Percentiles rank a stretch among this genome's conserved stretches.
phyloP scores from a whole-genome alignment of 2,329 filamentous ascomycete genomes.

The Diplocarpon mali region DNA sequence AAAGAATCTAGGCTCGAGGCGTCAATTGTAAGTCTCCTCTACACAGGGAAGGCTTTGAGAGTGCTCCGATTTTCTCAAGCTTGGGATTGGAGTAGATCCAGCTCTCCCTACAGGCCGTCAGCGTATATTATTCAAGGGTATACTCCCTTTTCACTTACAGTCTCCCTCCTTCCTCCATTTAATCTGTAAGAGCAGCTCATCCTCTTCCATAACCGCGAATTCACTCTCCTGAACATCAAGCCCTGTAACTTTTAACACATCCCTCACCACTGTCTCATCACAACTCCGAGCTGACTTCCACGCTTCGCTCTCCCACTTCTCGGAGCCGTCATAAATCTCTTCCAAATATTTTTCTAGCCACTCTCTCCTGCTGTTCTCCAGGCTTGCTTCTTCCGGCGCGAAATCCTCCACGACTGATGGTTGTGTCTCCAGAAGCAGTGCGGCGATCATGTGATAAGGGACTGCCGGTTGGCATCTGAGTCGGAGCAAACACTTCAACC shows the following conservation, averaged over 20 bases:
- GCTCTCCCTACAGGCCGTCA: background rate
- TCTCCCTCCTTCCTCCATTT: conserved; percentile 37
- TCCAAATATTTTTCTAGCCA: conserved; percentile 9
- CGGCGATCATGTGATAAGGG: conserved; percentile 11
- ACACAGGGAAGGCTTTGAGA: background rate
- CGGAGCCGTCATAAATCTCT: conserved; percentile 2
- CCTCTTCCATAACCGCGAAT: conserved; percentile 40
- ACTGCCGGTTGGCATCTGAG: conserved; percentile 13
- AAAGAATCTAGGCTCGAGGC: background rate
- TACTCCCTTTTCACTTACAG: conserved; percentile 9
- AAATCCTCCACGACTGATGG: background rate
- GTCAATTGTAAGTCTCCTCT: background rate
- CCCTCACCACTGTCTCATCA: conserved; percentile 39
- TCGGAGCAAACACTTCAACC: conserved; percentile 12
- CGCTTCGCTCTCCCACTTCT: conserved; percentile 1
- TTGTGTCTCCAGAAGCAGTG: conserved; percentile 2
- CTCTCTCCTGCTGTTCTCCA: background rate
- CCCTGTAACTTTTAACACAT: conserved; percentile 40
- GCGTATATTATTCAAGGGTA: background rate
- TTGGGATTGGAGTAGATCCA: background rate
- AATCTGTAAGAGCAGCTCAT: conserved; percentile 43
- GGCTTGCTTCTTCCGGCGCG: background rate
- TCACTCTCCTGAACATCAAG: conserved; percentile 36
- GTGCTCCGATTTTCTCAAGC: background rate
- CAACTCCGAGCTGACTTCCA: conserved; percentile 10